phyloP scores from a whole-genome alignment of 2,329 filamentous ascomycete genomes.

The Plectosphaerella plurivora region DNA sequence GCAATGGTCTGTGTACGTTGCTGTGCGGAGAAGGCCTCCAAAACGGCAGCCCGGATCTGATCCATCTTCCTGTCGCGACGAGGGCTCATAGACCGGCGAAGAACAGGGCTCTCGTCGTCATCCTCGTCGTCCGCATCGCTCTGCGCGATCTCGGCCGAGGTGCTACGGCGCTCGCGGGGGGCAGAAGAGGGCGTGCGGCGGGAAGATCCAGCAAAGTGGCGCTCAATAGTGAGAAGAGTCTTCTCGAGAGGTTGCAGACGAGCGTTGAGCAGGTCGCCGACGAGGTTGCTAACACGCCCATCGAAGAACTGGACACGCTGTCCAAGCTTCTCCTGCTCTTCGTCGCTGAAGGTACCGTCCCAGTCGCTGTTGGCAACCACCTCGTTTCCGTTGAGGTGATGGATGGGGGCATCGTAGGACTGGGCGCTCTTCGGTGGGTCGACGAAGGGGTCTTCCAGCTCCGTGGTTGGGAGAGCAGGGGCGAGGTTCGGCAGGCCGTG shows the following conservation, averaged over 20 bases:
- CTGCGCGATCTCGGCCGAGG: slow-evolving; percentile 66
- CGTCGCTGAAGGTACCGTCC: slow-evolving; percentile 80
- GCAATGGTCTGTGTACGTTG: slow-evolving; percentile 31
- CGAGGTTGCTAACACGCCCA: slow-evolving; percentile 79
- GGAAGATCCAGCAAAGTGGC: slow-evolving; percentile 57
- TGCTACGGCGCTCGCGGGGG: slow-evolving; percentile 58
- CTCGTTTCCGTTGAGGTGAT: slow-evolving; percentile 58
- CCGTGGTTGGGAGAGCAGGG: slow-evolving; percentile 43
- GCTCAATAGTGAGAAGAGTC: slow-evolving; percentile 71
- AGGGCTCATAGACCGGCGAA: slow-evolving; percentile 70
- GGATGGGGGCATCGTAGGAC: slow-evolving; percentile 52
- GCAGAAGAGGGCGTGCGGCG: slow-evolving; percentile 47
- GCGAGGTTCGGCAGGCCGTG: slow-evolving; percentile 37
- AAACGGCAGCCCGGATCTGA: slow-evolving; percentile 68
- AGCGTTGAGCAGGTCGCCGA: slow-evolving; percentile 71
- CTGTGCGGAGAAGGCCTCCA: slow-evolving; percentile 67
- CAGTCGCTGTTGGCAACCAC: slow-evolving; percentile 79
- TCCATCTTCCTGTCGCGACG: slow-evolving; percentile 75
- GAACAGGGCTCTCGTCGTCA: slow-evolving; percentile 70
- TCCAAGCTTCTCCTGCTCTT: slow-evolving; percentile 78
- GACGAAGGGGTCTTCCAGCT: slow-evolving; percentile 59
- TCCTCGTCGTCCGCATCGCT: slow-evolving; percentile 96
- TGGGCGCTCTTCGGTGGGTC: slow-evolving; percentile 45
- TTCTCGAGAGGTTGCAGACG: slow-evolving; percentile 78
- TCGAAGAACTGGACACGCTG: slow-evolving; percentile 86